Evolutionary conservation across 225 moss, liverwort and hornwort species (phyloP).

Genomic region (Takakia lepidozioides): DNA sequence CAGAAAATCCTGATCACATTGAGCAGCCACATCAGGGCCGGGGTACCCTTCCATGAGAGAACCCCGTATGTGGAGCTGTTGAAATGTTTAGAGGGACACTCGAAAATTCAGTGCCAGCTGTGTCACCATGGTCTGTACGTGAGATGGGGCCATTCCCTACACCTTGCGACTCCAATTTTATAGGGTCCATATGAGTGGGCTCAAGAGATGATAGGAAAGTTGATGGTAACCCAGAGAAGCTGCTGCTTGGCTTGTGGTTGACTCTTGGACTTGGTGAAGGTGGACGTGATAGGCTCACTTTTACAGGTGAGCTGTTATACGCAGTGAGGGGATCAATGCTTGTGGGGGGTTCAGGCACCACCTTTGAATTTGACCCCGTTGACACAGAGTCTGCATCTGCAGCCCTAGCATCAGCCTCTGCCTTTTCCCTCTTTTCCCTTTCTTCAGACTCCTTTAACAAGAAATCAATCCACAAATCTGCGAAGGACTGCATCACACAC

Average conservation of each 20-base stretch:
- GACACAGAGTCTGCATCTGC: conserved; percentile 14
- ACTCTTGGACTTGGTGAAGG: conserved; percentile 40
- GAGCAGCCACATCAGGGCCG: too few relatives aligned
- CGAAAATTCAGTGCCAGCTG: too few relatives aligned
- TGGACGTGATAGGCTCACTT: conserved; percentile 24
- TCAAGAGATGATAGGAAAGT: conserved; percentile 33
- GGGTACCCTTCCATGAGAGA: too few relatives aligned
- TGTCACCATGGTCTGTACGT: too few relatives aligned
- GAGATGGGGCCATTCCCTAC: not conserved
- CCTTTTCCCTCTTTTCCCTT: conserved; percentile 85
- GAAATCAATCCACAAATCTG: conserved; percentile 98
- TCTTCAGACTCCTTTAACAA: conserved; percentile 93
- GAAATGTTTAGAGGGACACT: too few relatives aligned
- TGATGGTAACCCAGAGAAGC: conserved; percentile 44
- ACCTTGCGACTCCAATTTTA: conserved; percentile 23
- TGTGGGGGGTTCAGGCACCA: too few relatives aligned
- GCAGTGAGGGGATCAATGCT: too few relatives aligned
- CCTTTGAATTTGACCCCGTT: not conserved
- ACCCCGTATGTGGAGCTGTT: too few relatives aligned
- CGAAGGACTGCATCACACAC: conserved; percentile 68
- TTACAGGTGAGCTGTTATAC: not conserved
- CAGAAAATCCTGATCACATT: too few relatives aligned
- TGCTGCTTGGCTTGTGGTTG: conserved; percentile 34
- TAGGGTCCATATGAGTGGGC: conserved; percentile 21
- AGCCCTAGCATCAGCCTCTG: conserved; percentile 32